Conservation (phyloP, 2,329 filamentous ascomycete genomes). For the Diaporthe humulicola region DNA sequence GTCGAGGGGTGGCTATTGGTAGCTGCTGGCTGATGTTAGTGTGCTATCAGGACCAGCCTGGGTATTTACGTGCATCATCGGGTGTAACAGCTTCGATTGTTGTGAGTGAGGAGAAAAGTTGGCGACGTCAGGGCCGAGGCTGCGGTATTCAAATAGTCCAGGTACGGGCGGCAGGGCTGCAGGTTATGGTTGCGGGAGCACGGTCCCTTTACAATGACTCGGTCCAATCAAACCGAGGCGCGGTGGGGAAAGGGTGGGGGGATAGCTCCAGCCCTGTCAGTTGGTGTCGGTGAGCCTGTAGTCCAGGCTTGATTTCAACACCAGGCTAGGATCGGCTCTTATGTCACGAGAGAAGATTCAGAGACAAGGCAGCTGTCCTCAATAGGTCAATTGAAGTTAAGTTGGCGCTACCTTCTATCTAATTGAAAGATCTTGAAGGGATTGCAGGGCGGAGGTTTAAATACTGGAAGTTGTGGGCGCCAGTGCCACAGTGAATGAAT, state of each 20-base stretch:
- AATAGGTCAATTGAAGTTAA: too few species aligned
- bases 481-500: too few species aligned
- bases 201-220: conserved; percentile 8
- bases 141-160: conserved; percentile 24
- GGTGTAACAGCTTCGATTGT: not conserved
- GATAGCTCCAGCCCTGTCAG: conserved; percentile 13
- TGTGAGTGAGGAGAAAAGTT: conserved; percentile 27
- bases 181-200: conserved; percentile 15
- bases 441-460: too few species aligned
- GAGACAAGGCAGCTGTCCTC: too few species aligned
- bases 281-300: conserved; percentile 17
- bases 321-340: not conserved
- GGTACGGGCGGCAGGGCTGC: conserved; percentile 29
- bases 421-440: too few species aligned
- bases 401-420: too few species aligned
- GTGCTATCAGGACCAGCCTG: conserved; percentile 33
- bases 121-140: conserved; percentile 24
- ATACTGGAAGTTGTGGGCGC: too few species aligned
- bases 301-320: not conserved
- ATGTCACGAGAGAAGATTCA: too few species aligned
- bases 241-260: conserved; percentile 17
- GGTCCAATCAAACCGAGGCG: conserved; percentile 22
- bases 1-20: not conserved
- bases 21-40: conserved; percentile 37
- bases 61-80: conserved; percentile 36